Conservation (phyloP, 192 early-diverging fungal species). For the Podila clonocystis region DNA sequence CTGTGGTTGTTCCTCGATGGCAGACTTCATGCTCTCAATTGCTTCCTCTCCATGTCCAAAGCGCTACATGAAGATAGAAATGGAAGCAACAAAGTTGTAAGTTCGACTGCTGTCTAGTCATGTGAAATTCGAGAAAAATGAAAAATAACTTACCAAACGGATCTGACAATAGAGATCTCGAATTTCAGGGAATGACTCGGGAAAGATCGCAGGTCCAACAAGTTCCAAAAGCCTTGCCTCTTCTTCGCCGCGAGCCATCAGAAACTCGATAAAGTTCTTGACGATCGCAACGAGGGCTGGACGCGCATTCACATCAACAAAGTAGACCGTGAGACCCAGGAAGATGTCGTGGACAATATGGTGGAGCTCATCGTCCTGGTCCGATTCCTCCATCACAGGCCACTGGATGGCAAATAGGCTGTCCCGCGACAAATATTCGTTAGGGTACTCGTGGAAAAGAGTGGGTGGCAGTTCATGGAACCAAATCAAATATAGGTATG, state of each 20-base stretch:
- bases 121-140: background rate
- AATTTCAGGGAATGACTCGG: slow-evolving; percentile 23
- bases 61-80: slow-evolving; percentile 5
- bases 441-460: slow-evolving; percentile 30
- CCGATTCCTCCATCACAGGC: slow-evolving; percentile 17
- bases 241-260: slow-evolving; percentile 25
- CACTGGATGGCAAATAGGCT: slow-evolving; percentile 31
- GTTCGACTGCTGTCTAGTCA: background rate
- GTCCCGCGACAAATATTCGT: slow-evolving; percentile 19
- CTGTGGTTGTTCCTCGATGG: slow-evolving; percentile 14
- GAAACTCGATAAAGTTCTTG: slow-evolving; percentile 40
- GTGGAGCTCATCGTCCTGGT: slow-evolving; percentile 32
- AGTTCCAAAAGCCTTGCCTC: slow-evolving; percentile 31
- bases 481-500: slow-evolving; percentile 42
- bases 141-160: slow-evolving; percentile 13
- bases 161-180: slow-evolving; percentile 34
- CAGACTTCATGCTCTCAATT: slow-evolving; percentile 1
- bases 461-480: slow-evolving; percentile 33
- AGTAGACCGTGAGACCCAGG: slow-evolving; percentile 35
- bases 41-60: slow-evolving; percentile 8
- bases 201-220: slow-evolving; percentile 18
- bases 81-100: background rate
- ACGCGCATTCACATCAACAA: slow-evolving; percentile 28
- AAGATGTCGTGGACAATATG: slow-evolving; percentile 43
- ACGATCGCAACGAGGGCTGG: slow-evolving; percentile 19